Evolutionary conservation across 2,329 filamentous ascomycete genomes (phyloP).

Genomic region (Fusarium falciforme): DNA sequence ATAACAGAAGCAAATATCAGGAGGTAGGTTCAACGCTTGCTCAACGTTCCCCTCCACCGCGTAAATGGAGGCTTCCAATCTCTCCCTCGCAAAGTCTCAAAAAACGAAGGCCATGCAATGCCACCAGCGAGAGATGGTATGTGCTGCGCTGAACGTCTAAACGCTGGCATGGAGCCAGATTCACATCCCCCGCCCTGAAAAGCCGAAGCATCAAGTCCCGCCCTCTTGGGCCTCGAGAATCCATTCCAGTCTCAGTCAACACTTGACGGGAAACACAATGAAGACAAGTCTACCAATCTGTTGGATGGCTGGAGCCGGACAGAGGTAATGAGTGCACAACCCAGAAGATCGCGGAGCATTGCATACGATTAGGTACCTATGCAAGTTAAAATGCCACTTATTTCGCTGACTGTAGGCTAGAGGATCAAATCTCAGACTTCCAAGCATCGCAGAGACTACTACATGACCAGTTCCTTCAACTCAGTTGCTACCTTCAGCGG

Average conservation of each 20-base stretch:
- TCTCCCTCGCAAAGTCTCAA: constrained; percentile 25
- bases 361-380: not conserved
- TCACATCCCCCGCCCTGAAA: not conserved
- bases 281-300: not conserved
- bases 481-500: not conserved
- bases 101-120: not conserved
- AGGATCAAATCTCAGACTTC: not conserved
- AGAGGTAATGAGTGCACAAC: not conserved
- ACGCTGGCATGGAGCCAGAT: constrained; percentile 34
- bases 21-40: not conserved
- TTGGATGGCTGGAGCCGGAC: not conserved
- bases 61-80: not conserved
- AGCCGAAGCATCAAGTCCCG: constrained; percentile 14
- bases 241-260: constrained; percentile 28
- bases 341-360: not conserved
- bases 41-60: not conserved
- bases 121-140: constrained; percentile 20
- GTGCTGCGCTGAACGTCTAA: constrained; percentile 5
- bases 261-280: not conserved
- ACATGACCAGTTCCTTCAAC: not conserved
- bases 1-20: not conserved
- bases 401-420: not conserved
- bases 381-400: not conserved
- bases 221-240: constrained; percentile 9
- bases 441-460: not conserved